These are phyloP conservation scores for Panaeolus papilionaceus DNA, from an alignment of 768 basidiomycete species.

Conservation along the genomic window DNA sequence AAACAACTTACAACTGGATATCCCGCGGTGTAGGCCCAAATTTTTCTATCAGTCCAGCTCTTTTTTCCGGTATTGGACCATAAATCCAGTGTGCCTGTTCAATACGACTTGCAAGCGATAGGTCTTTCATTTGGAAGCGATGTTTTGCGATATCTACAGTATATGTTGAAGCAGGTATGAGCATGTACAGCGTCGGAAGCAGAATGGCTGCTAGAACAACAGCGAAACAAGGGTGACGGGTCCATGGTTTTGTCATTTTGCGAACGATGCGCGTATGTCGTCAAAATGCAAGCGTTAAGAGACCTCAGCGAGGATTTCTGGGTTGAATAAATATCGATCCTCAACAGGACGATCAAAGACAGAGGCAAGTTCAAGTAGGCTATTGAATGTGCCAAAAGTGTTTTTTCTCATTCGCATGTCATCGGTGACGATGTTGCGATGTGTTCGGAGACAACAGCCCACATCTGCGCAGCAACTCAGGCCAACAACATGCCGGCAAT, in stretches of 20 bases:
- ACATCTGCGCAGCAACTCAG: too few species aligned
- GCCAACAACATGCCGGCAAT: too few species aligned
- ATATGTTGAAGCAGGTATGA: background rate
- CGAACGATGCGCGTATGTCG: background rate
- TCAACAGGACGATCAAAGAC: too few species aligned
- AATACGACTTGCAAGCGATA: conserved; percentile 45
- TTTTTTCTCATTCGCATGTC: too few species aligned
- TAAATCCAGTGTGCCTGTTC: conserved; percentile 53
- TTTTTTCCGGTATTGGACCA: conserved; percentile 42
- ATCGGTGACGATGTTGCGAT: too few species aligned
- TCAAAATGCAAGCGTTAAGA: background rate
- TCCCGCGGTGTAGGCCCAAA: conserved; percentile 59
- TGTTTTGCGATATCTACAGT: background rate
- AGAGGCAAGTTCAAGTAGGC: too few species aligned
- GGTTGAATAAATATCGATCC: too few species aligned
- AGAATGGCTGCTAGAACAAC: conserved; percentile 48
- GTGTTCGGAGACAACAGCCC: too few species aligned
- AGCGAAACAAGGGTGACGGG: conserved; percentile 60
- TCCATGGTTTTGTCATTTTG: conserved; percentile 36
- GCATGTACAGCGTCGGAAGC: background rate
- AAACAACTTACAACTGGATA: conserved; percentile 47
- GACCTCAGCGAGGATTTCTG: background rate
- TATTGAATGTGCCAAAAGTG: too few species aligned
- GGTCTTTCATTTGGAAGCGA: conserved; percentile 33
- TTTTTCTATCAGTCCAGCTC: conserved; percentile 57